Evolutionary conservation across 257 asterid genomes (phyloP).

Genomic region (Gentiana straminea): DNA sequence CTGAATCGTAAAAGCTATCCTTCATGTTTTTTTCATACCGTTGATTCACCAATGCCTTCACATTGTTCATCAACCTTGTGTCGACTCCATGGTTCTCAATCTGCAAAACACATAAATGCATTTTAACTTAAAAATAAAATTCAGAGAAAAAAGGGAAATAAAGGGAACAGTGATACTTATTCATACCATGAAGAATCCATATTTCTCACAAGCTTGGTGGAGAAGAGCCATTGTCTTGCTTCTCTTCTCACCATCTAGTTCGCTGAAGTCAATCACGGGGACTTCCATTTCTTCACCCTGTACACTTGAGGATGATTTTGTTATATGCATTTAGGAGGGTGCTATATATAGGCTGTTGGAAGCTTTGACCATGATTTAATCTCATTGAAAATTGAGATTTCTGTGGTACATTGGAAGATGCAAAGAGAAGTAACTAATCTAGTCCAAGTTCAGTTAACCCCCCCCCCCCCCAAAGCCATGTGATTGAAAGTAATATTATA

Average conservation of each 20-base stretch:
- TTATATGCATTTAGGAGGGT: constrained; percentile 6
- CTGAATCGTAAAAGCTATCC: constrained; percentile 35
- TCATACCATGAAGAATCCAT: constrained; percentile 83
- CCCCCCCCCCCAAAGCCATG: constrained; percentile 20
- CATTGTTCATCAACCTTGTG: constrained; percentile 41
- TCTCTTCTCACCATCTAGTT: constrained; percentile 40
- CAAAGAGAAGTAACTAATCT: constrained; percentile 7
- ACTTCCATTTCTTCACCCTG: constrained; percentile 45
- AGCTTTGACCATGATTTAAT: constrained; percentile 16
- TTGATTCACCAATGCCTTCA: constrained; percentile 47
- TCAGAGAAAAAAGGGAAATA: too few species aligned
- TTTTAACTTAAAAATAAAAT: neutral
- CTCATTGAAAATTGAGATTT: constrained; percentile 13
- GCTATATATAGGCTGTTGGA: constrained; percentile 35
- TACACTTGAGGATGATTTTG: constrained; percentile 13
- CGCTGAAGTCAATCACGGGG: constrained; percentile 64
- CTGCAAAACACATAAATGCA: constrained; percentile 30
- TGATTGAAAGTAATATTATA: constrained; percentile 18
- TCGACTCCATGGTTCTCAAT: constrained; percentile 75
- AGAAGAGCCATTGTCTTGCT: constrained; percentile 57
- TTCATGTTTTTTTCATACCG: constrained; percentile 61
- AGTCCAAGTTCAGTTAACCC: constrained; percentile 50
- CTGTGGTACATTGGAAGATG: constrained; percentile 23
- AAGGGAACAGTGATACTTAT: too few species aligned
- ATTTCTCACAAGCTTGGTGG: constrained; percentile 73